Evolutionary conservation across 345 rosid species (phyloP).

Genomic region (Linum tenue): DNA sequence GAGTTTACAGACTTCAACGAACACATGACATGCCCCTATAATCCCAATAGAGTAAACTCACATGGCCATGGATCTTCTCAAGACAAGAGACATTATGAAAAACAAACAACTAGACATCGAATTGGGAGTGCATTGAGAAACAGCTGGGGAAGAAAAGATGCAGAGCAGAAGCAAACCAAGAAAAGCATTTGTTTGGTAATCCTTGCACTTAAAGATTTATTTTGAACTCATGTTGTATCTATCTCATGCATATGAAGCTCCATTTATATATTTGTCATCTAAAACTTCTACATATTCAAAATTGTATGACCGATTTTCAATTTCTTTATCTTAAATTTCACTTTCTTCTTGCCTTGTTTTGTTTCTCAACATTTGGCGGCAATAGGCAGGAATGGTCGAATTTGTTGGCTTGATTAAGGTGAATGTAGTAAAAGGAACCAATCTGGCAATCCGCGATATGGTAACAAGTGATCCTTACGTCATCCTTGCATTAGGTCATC

Average conservation of each 20-base stretch:
- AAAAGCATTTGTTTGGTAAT: constrained; percentile 68
- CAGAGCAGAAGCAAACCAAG: constrained; percentile 50
- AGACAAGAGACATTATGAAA: constrained; percentile 38
- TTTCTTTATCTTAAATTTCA: neutral
- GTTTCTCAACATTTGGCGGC: constrained; percentile 12
- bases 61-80: constrained; percentile 24
- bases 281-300: too few species aligned
- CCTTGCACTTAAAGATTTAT: neutral
- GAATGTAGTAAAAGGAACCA: constrained; percentile 92
- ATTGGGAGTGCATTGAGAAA: constrained; percentile 74
- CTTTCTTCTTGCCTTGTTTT: too few species aligned
- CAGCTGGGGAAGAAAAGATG: constrained; percentile 83
- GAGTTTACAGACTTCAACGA: constrained; percentile 47
- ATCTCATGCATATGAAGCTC: too few species aligned
- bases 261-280: too few species aligned
- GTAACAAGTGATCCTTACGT: constrained; percentile 92
- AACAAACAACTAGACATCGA: constrained; percentile 52
- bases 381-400: constrained; percentile 95
- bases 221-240: neutral
- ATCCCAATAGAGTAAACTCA: constrained; percentile 31
- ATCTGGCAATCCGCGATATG: constrained; percentile 82
- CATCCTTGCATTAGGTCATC: constrained; percentile 72
- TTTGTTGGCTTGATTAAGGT: constrained; percentile 91
- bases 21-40: constrained; percentile 30
- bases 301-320: neutral